phyloP scores from a whole-genome alignment of 306 rosid genomes.

The Carpinus fangiana region DNA sequence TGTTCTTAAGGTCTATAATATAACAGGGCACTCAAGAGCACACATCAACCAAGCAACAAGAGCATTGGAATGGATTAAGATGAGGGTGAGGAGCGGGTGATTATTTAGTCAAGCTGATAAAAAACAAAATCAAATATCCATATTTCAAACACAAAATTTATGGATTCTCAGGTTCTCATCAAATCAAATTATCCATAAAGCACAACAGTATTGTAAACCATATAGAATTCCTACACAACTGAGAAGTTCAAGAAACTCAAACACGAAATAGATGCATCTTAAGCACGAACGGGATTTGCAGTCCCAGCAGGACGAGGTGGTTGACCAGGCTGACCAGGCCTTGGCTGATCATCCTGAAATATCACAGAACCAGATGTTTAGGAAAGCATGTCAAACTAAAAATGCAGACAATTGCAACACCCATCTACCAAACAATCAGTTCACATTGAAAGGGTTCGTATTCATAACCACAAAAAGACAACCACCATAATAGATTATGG shows the following conservation, averaged over 20 bases:
- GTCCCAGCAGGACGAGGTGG: conserved; percentile 63
- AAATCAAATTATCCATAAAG: neutral
- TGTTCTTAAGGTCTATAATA: neutral
- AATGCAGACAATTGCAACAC: neutral
- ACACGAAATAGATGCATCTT: conserved; percentile 7
- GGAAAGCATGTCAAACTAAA: conserved; percentile 4
- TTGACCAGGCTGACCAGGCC: conserved; percentile 76
- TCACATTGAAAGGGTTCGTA: neutral
- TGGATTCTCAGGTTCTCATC: neutral
- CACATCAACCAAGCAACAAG: neutral
- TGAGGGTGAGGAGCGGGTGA: neutral
- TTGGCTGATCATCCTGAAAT: conserved; percentile 62
- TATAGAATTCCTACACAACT: conserved; percentile 18
- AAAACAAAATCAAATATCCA: neutral
- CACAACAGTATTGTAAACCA: neutral
- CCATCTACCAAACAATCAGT: neutral
- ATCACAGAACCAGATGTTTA: neutral
- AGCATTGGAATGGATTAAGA: neutral
- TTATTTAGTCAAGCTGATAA: neutral
- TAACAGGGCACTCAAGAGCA: neutral
- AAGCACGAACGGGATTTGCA: conserved; percentile 47
- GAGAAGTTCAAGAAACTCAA: neutral
- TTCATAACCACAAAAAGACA: neutral
- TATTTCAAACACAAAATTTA: neutral
- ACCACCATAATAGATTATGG: neutral